Base-by-base conservation (phyloP, 805 yeast genomes). In the Pichia paraexigua region DNA sequence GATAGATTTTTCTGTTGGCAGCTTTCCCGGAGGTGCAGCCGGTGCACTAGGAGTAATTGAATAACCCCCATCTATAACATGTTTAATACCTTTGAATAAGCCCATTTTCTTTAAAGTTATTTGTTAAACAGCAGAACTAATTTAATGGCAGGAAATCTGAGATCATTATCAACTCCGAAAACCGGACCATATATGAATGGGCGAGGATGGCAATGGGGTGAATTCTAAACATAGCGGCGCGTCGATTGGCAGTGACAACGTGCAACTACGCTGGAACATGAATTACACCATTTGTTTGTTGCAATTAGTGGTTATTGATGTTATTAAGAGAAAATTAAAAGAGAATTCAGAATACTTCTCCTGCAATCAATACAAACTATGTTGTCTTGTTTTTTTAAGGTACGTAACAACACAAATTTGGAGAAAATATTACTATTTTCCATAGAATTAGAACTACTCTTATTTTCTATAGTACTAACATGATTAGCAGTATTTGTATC, bases 1-100 rank as follows among this genome's bases (percentile, higher is more conserved):
- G n/a, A 86, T 75, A 24, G 81, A 73, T 41, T 66, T 69, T 48
- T 61, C 63, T 10, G 74, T 60, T 5, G 77, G 80, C 10, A 51
- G 54, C 22, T 58, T 45, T 0, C 72, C 71, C 1, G 48, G 49
- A 1, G 73, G 71, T 3, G 69, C 72, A 5, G 72, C 73, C 7
- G 63, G 57, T n/a, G 50, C 35, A 32, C 57, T 53, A 8, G 51
- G 46, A 5, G 48, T 46, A 7, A 53, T 24, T 28, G 32, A 12
- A 13, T 11, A 5, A 39, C 22, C 47, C 25, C 12, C 22, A 4
- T 53, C 11, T 39, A 58, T 27, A 9, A 25, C 53, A 22, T 48
- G 45, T 41, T 60, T 57, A 22, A 60, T 41, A 25, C 57, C 49
- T 17, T 49, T 55, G 45, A 58, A 57, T 7, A 49, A 15, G 18